phyloP scores from a whole-genome alignment of 768 basidiomycete species.

The Lentinula raphanica region DNA sequence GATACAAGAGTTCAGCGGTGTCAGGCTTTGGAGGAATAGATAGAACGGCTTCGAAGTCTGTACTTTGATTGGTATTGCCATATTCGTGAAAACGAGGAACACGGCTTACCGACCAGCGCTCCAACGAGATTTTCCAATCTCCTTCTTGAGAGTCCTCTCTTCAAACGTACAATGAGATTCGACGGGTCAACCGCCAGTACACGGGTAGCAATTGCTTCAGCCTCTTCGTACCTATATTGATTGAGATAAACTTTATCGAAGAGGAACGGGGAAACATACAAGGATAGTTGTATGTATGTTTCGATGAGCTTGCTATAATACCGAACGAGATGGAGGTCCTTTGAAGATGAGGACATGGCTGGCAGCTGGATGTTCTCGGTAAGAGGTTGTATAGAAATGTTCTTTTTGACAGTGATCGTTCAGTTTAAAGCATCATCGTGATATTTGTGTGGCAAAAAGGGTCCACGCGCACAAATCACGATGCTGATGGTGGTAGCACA shows the following conservation, averaged over 20 bases:
- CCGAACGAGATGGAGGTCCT: neutral
- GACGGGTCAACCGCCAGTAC: constrained; percentile 1
- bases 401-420: neutral
- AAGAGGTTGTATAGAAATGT: neutral
- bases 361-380: neutral
- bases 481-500: neutral
- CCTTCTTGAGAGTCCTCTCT: neutral
- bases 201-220: constrained; percentile 2
- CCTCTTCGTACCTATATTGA: neutral
- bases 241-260: neutral
- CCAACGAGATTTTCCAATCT: neutral
- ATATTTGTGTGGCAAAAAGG: neutral
- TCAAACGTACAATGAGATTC: neutral
- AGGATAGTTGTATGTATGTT: neutral
- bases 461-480: neutral
- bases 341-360: neutral
- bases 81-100: neutral
- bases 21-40: neutral
- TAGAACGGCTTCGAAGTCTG: constrained; percentile 5
- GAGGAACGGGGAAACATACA: neutral
- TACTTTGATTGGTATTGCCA: neutral
- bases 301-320: constrained; percentile 4
- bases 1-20: neutral
- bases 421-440: neutral
- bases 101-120: neutral